Conservation (phyloP, 352 stramenopile species). For the Discostella stelligera region DNA sequence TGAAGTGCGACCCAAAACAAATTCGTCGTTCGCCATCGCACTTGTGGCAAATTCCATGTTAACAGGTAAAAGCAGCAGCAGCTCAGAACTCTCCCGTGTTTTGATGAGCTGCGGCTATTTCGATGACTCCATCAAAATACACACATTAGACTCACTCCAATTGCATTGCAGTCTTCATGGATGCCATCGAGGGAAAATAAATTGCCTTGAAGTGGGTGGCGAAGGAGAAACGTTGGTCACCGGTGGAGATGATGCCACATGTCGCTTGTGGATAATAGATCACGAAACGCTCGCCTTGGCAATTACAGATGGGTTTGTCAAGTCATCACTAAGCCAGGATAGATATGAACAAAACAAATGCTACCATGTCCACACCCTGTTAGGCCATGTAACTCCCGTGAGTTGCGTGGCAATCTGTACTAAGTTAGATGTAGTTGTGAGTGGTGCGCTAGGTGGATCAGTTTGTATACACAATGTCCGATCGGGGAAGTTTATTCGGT, state of each 20-base stretch:
- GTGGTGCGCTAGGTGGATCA: slow-evolving; percentile 70
- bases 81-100: slow-evolving; percentile 55
- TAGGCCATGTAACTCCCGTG: slow-evolving; percentile 73
- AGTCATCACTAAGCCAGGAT: slow-evolving; percentile 57
- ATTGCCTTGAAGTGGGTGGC: slow-evolving; percentile 68
- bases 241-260: slow-evolving; percentile 78
- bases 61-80: slow-evolving; percentile 37
- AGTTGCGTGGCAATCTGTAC: slow-evolving; percentile 69
- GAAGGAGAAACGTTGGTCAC: slow-evolving; percentile 75
- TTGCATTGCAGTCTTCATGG: slow-evolving; percentile 59
- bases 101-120: slow-evolving; percentile 79
- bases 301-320: slow-evolving; percentile 78
- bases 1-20: slow-evolving; percentile 32
- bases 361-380: slow-evolving; percentile 59
- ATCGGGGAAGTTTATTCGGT: slow-evolving; percentile 77
- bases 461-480: slow-evolving; percentile 84
- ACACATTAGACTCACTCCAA: slow-evolving; percentile 65
- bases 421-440: slow-evolving; percentile 83
- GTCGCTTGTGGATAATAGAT: slow-evolving; percentile 77
- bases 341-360: slow-evolving; percentile 52
- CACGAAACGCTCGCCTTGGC: slow-evolving; percentile 68
- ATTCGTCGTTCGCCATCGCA: slow-evolving; percentile 71
- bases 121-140: slow-evolving; percentile 74
- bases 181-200: slow-evolving; percentile 72
- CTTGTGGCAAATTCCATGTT: slow-evolving; percentile 60